Conservation (phyloP, 2,329 filamentous ascomycete genomes). For the Boeremia lycopersici region DNA sequence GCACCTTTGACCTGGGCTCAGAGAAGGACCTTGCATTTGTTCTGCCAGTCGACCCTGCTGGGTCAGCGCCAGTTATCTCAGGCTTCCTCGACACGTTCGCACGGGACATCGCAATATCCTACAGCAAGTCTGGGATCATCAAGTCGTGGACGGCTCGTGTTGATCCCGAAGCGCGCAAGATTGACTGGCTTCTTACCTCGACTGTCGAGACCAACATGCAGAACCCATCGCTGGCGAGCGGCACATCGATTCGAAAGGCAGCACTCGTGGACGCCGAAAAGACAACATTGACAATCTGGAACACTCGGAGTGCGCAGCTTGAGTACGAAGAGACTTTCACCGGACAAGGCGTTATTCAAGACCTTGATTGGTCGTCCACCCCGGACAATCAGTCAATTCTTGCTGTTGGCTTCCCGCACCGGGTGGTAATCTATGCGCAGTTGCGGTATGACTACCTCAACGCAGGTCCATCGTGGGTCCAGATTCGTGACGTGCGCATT, state of each 20-base stretch:
- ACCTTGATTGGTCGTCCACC: conserved; percentile 93
- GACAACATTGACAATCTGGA: conserved; percentile 87
- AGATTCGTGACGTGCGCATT: conserved; percentile 81
- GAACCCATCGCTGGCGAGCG: conserved; percentile 78
- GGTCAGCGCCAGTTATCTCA: conserved; percentile 71
- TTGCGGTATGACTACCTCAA: conserved; percentile 92
- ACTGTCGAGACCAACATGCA: conserved; percentile 78
- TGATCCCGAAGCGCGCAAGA: conserved; percentile 61
- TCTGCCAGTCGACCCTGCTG: conserved; percentile 85
- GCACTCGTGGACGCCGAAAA: conserved; percentile 77
- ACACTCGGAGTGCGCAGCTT: conserved; percentile 78
- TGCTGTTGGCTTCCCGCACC: conserved; percentile 89
- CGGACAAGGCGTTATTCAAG: conserved; percentile 75
- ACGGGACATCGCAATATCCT: conserved; percentile 83
- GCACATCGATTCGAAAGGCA: conserved; percentile 84
- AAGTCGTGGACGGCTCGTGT: conserved; percentile 86
- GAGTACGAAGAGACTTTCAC: conserved; percentile 81
- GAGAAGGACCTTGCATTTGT: conserved; percentile 63
- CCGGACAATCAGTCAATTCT: conserved; percentile 87
- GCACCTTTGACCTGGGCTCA: conserved; percentile 69
- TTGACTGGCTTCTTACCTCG: conserved; percentile 84
- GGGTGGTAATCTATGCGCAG: conserved; percentile 81
- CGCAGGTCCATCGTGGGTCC: conserved; percentile 85
- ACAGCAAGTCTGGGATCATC: conserved; percentile 74
- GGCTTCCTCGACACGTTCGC: conserved; percentile 87